Conservation (phyloP, 2,329 filamentous ascomycete species). For the Trichoderma hamatum region DNA sequence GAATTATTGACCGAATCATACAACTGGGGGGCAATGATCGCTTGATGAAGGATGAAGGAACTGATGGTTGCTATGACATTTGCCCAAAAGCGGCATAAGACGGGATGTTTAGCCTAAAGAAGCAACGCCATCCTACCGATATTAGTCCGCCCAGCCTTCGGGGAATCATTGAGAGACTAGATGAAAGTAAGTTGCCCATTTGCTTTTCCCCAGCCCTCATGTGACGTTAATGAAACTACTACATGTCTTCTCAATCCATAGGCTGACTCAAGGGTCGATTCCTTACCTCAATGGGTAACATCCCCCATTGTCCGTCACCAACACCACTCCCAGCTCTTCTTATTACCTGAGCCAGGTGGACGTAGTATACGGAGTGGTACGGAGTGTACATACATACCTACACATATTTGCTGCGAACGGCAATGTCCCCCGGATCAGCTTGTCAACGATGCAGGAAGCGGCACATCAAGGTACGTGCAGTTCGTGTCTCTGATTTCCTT, state of each 20-base stretch:
- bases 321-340: neutral
- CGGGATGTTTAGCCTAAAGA: constrained; percentile 14
- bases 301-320: neutral
- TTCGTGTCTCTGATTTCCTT: neutral
- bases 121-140: constrained; percentile 19
- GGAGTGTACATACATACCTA: neutral
- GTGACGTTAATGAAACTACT: neutral
- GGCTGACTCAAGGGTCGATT: neutral
- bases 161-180: neutral
- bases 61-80: neutral
- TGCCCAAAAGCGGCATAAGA: constrained; percentile 4
- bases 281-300: constrained; percentile 22
- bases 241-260: neutral
- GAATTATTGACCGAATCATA: neutral
- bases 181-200: neutral
- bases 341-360: neutral
- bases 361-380: neutral
- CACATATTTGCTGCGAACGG: neutral
- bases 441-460: constrained; percentile 20
- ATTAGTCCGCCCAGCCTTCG: constrained; percentile 6
- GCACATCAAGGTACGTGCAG: constrained; percentile 10
- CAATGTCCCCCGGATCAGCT: constrained; percentile 20
- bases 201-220: neutral
- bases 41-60: neutral
- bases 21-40: neutral